Percentiles rank a stretch among this genome's conserved stretches.
Evolutionary conservation across 1,284 basidiomycete genomes (phyloP).

Genomic region (Caloboletus inedulis): DNA sequence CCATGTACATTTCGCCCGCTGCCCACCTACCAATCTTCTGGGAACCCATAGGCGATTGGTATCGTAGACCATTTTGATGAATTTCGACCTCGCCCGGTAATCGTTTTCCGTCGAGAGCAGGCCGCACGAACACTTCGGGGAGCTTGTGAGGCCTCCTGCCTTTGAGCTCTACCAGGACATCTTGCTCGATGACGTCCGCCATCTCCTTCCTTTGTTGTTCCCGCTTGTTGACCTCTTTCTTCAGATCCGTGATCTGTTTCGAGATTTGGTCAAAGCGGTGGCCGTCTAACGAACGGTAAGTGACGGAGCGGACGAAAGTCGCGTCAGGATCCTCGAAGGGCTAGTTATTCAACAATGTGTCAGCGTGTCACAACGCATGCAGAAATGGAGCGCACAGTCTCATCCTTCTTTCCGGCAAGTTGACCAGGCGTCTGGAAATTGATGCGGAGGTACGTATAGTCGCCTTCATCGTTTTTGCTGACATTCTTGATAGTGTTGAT

Average conservation of each 20-base stretch:
- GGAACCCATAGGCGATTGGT: constrained; percentile 82
- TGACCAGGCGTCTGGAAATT: constrained; percentile 99
- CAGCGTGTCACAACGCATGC: background rate
- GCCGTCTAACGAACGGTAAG: constrained; percentile 88
- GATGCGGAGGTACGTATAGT: constrained; percentile 92
- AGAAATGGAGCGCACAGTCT: constrained; percentile 55
- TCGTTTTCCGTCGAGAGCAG: constrained; percentile 90
- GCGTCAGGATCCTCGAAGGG: constrained; percentile 98
- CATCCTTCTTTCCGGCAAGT: constrained; percentile 97
- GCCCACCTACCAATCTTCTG: constrained; percentile 79
- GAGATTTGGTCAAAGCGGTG: constrained; percentile 87
- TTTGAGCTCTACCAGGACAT: constrained; percentile 82
- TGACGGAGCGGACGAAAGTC: constrained; percentile 94
- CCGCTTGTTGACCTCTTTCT: constrained; percentile 95
- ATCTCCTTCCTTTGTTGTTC: constrained; percentile 98
- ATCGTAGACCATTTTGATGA: constrained; percentile 95
- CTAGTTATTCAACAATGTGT: constrained; percentile 35
- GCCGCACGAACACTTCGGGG: constrained; percentile 91
- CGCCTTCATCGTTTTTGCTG: constrained; percentile 96
- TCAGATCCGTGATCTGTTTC: constrained; percentile 92
- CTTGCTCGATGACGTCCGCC: constrained; percentile 97
- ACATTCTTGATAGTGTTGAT: constrained; percentile 99
- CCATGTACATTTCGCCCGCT: background rate
- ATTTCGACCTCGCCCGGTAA: constrained; percentile 96
- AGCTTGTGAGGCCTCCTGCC: constrained; percentile 81